phyloP scores from a whole-genome alignment of 768 basidiomycete genomes.

The Leccinum subgranulosum region DNA sequence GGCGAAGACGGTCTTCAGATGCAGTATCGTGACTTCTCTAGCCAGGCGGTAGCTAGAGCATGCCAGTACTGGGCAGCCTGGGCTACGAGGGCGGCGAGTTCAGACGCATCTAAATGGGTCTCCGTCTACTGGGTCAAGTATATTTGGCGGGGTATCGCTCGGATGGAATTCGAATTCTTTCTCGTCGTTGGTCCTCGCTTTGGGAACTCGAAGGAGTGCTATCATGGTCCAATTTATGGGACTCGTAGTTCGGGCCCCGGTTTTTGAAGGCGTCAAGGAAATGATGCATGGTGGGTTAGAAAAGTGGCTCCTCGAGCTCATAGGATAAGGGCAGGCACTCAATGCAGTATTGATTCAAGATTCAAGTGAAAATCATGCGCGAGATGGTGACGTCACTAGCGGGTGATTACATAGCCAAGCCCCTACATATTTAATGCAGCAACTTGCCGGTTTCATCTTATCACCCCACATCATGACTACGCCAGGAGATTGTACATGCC shows the following conservation, averaged over 20 bases:
- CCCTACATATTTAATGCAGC: background rate
- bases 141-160: conserved; percentile 6
- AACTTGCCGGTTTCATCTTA: background rate
- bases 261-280: conserved; percentile 1
- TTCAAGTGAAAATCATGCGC: background rate
- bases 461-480: conserved; percentile 18
- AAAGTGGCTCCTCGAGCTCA: background rate
- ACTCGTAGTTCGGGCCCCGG: background rate
- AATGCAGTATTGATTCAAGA: too few relatives aligned
- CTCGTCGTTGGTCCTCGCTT: conserved; percentile 4
- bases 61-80: conserved; percentile 64
- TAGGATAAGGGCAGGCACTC: background rate
- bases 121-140: conserved; percentile 5
- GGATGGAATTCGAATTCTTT: background rate
- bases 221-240: background rate
- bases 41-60: conserved; percentile 67
- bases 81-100: conserved; percentile 53
- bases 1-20: conserved; percentile 40
- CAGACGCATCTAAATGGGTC: conserved; percentile 8
- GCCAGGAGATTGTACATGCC: conserved; percentile 25
- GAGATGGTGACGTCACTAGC: background rate
- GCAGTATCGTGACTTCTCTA: conserved; percentile 54
- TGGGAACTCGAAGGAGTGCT: background rate
- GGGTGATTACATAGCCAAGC: background rate
- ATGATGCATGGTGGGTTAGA: background rate